Conservation (phyloP, 345 rosid species). For the Corchorus olitorius region DNA sequence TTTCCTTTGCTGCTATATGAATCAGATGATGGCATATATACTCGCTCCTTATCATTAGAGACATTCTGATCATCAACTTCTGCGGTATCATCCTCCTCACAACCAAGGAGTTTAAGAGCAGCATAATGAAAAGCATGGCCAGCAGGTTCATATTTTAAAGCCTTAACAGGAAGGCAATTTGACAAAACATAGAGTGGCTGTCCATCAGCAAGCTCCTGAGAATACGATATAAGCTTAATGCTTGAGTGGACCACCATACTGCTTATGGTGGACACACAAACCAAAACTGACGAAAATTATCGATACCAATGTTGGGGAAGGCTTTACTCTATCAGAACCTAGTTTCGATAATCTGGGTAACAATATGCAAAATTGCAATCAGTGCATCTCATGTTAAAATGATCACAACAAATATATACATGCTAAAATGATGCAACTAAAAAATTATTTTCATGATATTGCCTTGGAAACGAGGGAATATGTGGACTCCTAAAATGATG, state of each 20-base stretch:
- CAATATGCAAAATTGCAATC: slow-evolving; percentile 14
- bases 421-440: background rate
- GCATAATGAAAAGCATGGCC: slow-evolving; percentile 86
- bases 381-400: slow-evolving; percentile 6
- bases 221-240: slow-evolving; percentile 62
- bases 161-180: slow-evolving; percentile 84
- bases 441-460: background rate
- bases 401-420: background rate
- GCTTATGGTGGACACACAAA: slow-evolving; percentile 22
- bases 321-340: slow-evolving; percentile 10
- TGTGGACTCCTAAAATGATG: background rate
- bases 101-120: slow-evolving; percentile 84
- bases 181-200: slow-evolving; percentile 71
- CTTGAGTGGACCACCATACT: slow-evolving; percentile 37
- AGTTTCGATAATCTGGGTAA: background rate
- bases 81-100: slow-evolving; percentile 51
- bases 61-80: slow-evolving; percentile 54
- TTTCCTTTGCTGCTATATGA: slow-evolving; percentile 82
- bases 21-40: slow-evolving; percentile 65
- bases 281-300: background rate
- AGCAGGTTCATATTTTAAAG: slow-evolving; percentile 80
- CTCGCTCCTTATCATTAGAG: slow-evolving; percentile 61
- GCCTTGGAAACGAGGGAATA: background rate
- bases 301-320: slow-evolving; percentile 6
- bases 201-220: slow-evolving; percentile 78